Conservation (phyloP, 257 asterid genomes). For the Craterostigma plantagineum region DNA sequence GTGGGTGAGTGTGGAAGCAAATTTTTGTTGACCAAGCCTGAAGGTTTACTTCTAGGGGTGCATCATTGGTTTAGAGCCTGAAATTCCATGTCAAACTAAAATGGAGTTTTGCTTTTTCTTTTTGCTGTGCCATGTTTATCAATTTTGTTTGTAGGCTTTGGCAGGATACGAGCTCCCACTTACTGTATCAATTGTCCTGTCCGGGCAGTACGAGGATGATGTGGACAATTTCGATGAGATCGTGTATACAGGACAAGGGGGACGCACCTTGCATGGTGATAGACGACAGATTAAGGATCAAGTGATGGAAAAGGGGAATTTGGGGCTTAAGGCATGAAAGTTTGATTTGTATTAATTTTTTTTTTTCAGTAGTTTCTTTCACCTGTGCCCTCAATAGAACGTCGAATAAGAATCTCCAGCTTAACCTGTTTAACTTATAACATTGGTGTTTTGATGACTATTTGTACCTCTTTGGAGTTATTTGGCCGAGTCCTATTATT, state of each 20-base stretch:
- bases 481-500: too few relatives aligned
- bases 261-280: constrained; percentile 59
- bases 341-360: background rate
- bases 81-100: background rate
- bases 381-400: too few relatives aligned
- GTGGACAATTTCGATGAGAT: constrained; percentile 59
- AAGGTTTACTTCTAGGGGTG: too few relatives aligned
- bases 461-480: too few relatives aligned
- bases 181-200: constrained; percentile 54
- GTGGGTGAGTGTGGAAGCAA: too few relatives aligned
- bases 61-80: too few relatives aligned
- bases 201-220: constrained; percentile 94
- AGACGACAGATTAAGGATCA: constrained; percentile 62
- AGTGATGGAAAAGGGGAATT: constrained; percentile 48
- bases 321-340: constrained; percentile 50
- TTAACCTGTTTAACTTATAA: too few relatives aligned
- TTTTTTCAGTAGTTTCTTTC: too few relatives aligned
- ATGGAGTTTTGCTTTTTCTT: background rate
- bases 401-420: too few relatives aligned
- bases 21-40: too few relatives aligned
- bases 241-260: constrained; percentile 91
- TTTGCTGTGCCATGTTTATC: background rate
- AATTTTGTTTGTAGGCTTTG: constrained; percentile 19
- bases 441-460: too few relatives aligned
- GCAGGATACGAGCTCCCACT: constrained; percentile 31